Evolutionary conservation across 495 filamentous ascomycete species (phyloP).

Genomic region (Neurospora tetraspora): DNA sequence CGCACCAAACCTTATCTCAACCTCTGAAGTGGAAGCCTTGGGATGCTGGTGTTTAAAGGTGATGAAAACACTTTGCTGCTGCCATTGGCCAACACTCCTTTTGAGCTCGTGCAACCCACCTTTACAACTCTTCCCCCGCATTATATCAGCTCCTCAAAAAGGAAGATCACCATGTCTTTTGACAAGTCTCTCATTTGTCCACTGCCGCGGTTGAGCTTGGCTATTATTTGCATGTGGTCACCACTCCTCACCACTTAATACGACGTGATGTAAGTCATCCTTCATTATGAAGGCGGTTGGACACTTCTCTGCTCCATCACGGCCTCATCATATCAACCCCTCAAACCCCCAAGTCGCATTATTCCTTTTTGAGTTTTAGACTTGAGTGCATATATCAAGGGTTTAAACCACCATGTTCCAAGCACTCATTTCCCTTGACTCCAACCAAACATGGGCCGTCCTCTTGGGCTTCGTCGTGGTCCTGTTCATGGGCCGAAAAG

Average conservation of each 20-base stretch:
- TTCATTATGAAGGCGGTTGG: neutral
- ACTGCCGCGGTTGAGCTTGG: neutral
- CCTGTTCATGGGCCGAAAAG: constrained; percentile 3
- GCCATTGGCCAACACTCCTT: neutral
- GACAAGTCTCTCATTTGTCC: neutral
- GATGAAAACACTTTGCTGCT: neutral
- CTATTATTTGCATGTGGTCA: neutral
- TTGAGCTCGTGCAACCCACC: neutral
- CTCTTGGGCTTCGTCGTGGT: constrained; percentile 4
- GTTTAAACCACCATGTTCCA: constrained; percentile 2
- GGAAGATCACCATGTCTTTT: neutral
- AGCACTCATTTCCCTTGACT: neutral
- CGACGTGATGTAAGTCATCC: neutral
- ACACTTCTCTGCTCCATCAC: neutral
- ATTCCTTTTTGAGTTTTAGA: neutral
- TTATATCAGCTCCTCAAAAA: neutral
- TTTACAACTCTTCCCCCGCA: neutral
- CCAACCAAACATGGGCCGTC: neutral
- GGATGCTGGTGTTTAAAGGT: neutral
- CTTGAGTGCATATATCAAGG: neutral
- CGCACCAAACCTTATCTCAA: neutral
- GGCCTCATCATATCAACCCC: neutral
- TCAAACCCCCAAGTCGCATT: neutral
- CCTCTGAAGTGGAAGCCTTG: neutral
- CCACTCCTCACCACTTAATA: neutral